phyloP scores from a whole-genome alignment of 768 basidiomycete species.

The Rhizopogon roseolus region DNA sequence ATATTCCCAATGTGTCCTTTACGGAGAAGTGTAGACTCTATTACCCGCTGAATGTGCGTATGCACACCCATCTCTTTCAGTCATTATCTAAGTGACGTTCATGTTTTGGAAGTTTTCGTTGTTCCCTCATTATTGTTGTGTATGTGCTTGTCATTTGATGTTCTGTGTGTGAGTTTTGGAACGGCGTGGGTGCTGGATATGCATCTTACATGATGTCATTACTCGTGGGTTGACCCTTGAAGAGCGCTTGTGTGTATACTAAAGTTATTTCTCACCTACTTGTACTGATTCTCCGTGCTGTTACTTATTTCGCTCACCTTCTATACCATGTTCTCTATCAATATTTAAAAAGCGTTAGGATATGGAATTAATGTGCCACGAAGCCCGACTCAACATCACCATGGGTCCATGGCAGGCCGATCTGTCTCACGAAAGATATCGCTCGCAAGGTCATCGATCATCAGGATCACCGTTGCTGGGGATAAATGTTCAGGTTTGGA shows the following conservation, averaged over 20 bases:
- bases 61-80: not conserved
- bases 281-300: not conserved
- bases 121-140: too few species aligned
- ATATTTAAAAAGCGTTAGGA: too few species aligned
- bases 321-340: not conserved
- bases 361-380: too few species aligned
- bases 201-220: not conserved
- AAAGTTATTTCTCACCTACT: too few species aligned
- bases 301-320: not conserved
- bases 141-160: not conserved
- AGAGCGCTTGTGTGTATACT: not conserved
- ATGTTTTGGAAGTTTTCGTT: not conserved
- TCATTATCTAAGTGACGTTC: too few species aligned
- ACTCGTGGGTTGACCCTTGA: not conserved
- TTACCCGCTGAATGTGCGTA: not conserved
- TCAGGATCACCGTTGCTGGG: too few species aligned
- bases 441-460: too few species aligned
- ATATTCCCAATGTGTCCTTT: conserved; percentile 62
- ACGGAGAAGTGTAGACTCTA: conserved; percentile 29
- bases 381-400: too few species aligned
- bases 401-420: too few species aligned
- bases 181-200: not conserved
- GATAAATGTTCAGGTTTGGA: too few species aligned
- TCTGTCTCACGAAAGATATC: too few species aligned
- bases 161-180: not conserved